Evolutionary conservation across 345 rosid species (phyloP), one percentile per base, ranked within the genome.

Genomic region (Gynandropsis gynandra): DNA sequence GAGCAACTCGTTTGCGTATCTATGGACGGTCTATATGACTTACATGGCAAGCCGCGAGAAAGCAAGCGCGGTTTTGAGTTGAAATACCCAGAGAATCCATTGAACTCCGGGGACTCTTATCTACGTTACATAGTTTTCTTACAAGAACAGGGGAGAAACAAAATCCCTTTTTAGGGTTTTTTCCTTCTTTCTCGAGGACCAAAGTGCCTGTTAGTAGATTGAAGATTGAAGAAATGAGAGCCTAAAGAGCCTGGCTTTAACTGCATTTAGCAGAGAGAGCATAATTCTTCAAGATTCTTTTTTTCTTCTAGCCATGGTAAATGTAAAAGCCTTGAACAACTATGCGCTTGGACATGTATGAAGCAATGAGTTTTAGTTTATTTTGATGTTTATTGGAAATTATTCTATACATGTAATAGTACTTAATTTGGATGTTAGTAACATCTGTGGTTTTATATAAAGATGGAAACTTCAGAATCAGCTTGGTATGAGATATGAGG

Each of bases 21-120:
- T 81, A 24, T 92, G 97, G 98, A 87, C 95, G 1, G 60, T 92
- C 52, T 92, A 92, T 59, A 70, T 92, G 59, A 87, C 97, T 9
- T 87, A 80, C 68, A 87, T 78, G 87, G 97, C 95, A 39, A 56
- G 88, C 58, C 77, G 75, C 42, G 77, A 65, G 57, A 85, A 80
- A 67, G 81, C 76, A 32, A 61, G 46, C 12, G 4, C 71, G 38
- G 40, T 76, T 43, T 0, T 70, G 38, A 64, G 44, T 63, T 75
- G 71, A 68, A 39, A 39, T 38, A 52, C 12, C 27, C 35, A n/a
- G 29, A 24, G 29, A 2, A 24, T 24, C 29, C 29, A 24, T 24
- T 2, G 29, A 24, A 24, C 29, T n/a, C n/a, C n/a, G n/a, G n/a
- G n/a, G n/a, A 24, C 29, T 24, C 29, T 24, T 24, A 24, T 5